These are phyloP conservation scores for Cardamine occulta DNA, from an alignment of 345 rosid species.

Conservation along the genomic window DNA sequence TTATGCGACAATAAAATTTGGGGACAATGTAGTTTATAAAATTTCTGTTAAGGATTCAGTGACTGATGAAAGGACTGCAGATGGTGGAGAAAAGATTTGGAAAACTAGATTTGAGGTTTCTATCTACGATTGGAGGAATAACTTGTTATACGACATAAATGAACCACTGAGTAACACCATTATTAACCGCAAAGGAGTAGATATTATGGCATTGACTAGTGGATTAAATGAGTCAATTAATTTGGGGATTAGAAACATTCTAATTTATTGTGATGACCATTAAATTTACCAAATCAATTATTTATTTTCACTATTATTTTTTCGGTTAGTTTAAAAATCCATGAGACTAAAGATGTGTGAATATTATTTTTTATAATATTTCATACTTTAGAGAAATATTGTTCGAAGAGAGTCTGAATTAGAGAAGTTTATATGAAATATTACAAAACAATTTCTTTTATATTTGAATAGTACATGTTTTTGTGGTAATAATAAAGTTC, in stretches of 20 bases:
- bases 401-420: no score
- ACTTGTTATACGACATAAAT: not conserved
- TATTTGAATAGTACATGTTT: no score
- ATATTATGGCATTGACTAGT: not conserved
- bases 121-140: not conserved
- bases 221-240: constrained; percentile 4
- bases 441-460: no score
- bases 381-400: no score
- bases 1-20: not conserved
- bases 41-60: constrained; percentile 3
- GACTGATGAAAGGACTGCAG: not conserved
- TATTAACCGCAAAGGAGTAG: not conserved
- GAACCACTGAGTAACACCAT: not conserved
- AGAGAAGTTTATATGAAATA: no score
- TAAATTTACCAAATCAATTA: not conserved
- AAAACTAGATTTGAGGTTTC: not conserved
- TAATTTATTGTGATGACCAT: constrained; percentile 16
- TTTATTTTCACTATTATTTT: no score
- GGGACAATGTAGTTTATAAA: not conserved
- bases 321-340: no score
- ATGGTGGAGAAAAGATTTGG: not conserved
- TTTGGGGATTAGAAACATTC: not conserved
- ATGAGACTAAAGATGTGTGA: no score
- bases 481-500: no score
- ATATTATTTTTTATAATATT: no score